Evolutionary conservation across 2,329 filamentous ascomycete species (phyloP).

Genomic region (Macrophomina pseudophaseolina): DNA sequence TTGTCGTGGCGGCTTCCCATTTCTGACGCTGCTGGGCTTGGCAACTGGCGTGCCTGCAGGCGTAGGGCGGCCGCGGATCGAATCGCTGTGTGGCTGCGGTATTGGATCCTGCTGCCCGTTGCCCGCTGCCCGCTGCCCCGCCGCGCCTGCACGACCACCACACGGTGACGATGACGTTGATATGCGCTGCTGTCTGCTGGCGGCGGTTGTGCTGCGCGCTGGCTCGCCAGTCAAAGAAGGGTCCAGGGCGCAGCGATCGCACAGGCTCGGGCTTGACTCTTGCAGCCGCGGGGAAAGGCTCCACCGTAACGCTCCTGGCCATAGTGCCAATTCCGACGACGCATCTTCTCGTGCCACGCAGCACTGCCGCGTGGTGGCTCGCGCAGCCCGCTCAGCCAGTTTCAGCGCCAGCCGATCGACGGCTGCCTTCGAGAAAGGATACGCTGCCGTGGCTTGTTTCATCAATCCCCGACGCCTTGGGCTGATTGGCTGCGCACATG

Average conservation of each 20-base stretch:
- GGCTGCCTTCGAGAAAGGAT: slow-evolving; percentile 9
- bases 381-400: slow-evolving; percentile 8
- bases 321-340: slow-evolving; percentile 8
- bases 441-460: slow-evolving; percentile 21
- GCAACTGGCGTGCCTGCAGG: background rate
- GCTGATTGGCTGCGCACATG: slow-evolving; percentile 11
- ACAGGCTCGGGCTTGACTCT: slow-evolving; percentile 1
- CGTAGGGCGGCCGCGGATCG: background rate
- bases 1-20: background rate
- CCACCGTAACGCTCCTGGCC: slow-evolving; percentile 7
- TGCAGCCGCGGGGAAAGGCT: slow-evolving; percentile 16
- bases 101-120: background rate
- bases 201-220: background rate
- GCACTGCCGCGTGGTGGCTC: slow-evolving; percentile 24
- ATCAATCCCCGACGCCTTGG: slow-evolving; percentile 20
- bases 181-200: no score
- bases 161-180: background rate
- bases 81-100: background rate
- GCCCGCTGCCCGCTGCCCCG: no score
- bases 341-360: slow-evolving; percentile 7
- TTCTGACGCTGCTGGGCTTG: background rate
- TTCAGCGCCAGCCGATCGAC: slow-evolving; percentile 21
- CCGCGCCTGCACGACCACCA: no score
- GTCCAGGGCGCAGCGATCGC: background rate
- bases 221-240: background rate